Base-by-base conservation (phyloP, 1,284 basidiomycete species). In the Paramarasmius palmivorus region DNA sequence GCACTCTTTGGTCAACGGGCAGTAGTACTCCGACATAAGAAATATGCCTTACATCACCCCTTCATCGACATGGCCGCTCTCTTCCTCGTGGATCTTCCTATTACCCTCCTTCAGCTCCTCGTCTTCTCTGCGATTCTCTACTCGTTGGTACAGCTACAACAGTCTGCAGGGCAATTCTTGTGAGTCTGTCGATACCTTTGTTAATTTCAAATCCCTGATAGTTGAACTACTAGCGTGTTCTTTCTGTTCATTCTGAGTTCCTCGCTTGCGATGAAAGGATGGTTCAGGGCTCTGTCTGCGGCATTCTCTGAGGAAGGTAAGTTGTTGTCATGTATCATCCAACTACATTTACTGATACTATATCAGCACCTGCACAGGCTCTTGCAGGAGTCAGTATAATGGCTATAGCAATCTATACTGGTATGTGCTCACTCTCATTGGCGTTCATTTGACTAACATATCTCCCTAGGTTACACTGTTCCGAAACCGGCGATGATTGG, bases 1-100 rank as follows among this genome's bases (percentile, higher is more conserved):
- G 77, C 84, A 0, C 75, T 90, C 3, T 92, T 86, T 67, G 68
- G 76, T 2, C 87, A 91, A 61, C 84, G 90, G 23, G 83, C 87
- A 1, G 90, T 93, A 50, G 78, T 92, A 3, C 73, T 78, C 19
- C 79, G 82, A 36, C 84, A 86, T 54, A 68, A 77, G 53, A 77
- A 78, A 48, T 78, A 78, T 0, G 84, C 82, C 2, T 73, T 86
- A 62, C 86, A 88, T 59, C 84, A 86, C 56, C 84, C 84, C 0
- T 85, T 84, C 64, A 72, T 85, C 23, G 84, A 87, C 59, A 77
- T 83, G 1, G 64, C 89, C 32, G 88, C 89, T 12, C 74, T 88
- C 47, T 88, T 86, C 0, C 65, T 92, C 35, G 86, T 90, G 23
- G 88, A 90, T 62, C 66, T 88, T 23, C 88, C 88, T 1, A 82